Evolutionary conservation across 331 rosid species (phyloP), one percentile per base, ranked within the genome.

Genomic region (Saraca asoca): DNA sequence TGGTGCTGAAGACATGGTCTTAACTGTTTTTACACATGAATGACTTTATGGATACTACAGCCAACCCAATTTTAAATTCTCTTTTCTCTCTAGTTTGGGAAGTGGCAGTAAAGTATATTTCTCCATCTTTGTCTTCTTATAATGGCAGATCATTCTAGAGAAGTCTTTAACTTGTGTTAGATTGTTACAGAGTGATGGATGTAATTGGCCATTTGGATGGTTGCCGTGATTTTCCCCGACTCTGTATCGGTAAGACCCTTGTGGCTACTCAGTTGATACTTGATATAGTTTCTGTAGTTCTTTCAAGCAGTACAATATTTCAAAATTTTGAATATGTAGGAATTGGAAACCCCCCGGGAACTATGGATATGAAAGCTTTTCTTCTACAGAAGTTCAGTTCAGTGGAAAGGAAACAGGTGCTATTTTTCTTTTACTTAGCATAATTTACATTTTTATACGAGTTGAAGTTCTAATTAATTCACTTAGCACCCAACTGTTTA

Each of bases 151-250:
- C 7, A 58, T 72, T 33, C 58, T 11, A 11, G 14, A 43, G 59
- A 62, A 58, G 13, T 69, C 61, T 31, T 3, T 62, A 64, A 68
- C 75, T 70, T 62, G 7, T 53, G 42, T 64, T 73, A 34, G 2
- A 70, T 55, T 69, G 57, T 55, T 65, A 12, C 82, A 81, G 85
- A 31, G 82, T 93, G 70, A 93, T 76, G 83, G 85, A 87, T 78
- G 95, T 93, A 55, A 81, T 80, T 64, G 94, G 83, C 59, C 91
- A 93, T 75, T 78, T 93, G 82, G 98, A 89, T 38, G 90, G 91
- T 58, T 76, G 83, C 51, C 89, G 82, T 12, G 76, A 76, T 10
- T 93, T 93, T 81, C 98, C 98, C 67, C 88, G 91, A 16, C 78
- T 93, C 60, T 84, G 95, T 80, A 78, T 93, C 3, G 96, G 98